Percentiles rank a stretch among this genome's conserved stretches.
Evolutionary conservation across 768 basidiomycete species (phyloP).

Genomic region (Coprinellus aureogranulatus): DNA sequence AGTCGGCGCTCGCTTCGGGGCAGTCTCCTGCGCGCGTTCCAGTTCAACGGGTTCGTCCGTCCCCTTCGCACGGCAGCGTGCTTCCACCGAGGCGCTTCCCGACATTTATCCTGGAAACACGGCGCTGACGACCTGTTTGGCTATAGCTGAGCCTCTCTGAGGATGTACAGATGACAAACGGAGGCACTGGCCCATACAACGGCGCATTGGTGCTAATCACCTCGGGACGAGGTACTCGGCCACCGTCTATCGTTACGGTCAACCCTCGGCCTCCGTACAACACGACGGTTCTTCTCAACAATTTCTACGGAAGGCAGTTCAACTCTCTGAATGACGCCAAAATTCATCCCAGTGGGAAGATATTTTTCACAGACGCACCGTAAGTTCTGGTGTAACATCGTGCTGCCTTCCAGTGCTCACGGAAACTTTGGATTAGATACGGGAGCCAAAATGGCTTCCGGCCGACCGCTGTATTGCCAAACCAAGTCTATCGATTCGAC

Average conservation of each 20-base stretch:
- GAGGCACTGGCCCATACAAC: constrained; percentile 61
- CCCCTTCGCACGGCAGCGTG: too few species aligned
- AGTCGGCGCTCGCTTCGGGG: constrained; percentile 36
- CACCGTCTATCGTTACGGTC: constrained; percentile 63
- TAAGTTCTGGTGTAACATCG: too few species aligned
- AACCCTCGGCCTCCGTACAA: constrained; percentile 65
- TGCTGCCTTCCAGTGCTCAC: not conserved
- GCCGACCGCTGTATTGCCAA: constrained; percentile 61
- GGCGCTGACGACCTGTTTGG: constrained; percentile 2
- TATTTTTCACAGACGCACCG: constrained; percentile 76
- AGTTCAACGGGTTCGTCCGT: constrained; percentile 42
- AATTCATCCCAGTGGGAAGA: constrained; percentile 63
- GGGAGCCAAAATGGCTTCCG: constrained; percentile 68
- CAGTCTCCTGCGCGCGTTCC: constrained; percentile 45
- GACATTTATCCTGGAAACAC: not conserved
- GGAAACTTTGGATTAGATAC: constrained; percentile 39
- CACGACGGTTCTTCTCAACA: constrained; percentile 68
- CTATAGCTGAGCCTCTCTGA: constrained; percentile 56
- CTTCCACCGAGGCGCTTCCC: too few species aligned
- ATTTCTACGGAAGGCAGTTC: constrained; percentile 78
- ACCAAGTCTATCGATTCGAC: constrained; percentile 77
- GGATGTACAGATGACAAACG: constrained; percentile 67
- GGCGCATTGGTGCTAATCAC: constrained; percentile 59
- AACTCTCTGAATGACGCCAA: constrained; percentile 81
- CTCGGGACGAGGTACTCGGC: constrained; percentile 61